Evolutionary conservation across 140 eudicot species (phyloP).

Genomic region (Oenanthe javanica): DNA sequence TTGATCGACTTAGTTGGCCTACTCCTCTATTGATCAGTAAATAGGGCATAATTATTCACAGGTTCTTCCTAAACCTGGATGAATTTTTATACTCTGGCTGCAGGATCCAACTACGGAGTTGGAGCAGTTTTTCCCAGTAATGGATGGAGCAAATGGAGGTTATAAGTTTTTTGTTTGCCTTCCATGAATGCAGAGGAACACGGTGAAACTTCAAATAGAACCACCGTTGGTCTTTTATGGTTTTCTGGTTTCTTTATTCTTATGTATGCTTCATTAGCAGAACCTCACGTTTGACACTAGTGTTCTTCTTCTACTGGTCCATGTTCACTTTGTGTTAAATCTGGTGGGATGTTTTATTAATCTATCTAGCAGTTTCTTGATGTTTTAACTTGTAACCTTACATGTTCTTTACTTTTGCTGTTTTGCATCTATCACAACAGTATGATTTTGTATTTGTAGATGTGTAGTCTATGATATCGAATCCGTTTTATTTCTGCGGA

Average conservation of each 20-base stretch:
- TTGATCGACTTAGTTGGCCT: conserved; percentile 21
- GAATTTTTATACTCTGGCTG: conserved; percentile 28
- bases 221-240: conserved; percentile 12
- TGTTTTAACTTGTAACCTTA: neutral
- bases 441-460: neutral
- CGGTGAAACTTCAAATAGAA: conserved; percentile 23
- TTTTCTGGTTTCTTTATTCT: conserved; percentile 14
- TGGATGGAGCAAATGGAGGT: conserved; percentile 37
- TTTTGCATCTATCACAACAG: conserved; percentile 12
- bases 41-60: conserved; percentile 25
- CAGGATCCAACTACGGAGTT: conserved; percentile 43
- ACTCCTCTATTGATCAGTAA: conserved; percentile 25
- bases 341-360: neutral
- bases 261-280: conserved; percentile 17
- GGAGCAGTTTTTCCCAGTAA: conserved; percentile 29
- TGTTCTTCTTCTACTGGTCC: conserved; percentile 1
- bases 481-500: conserved; percentile 1
- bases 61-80: conserved; percentile 27
- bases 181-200: conserved; percentile 26
- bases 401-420: neutral
- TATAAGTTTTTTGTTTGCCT: conserved; percentile 38
- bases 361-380: conserved; percentile 4
- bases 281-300: conserved; percentile 7
- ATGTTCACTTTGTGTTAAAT: conserved; percentile 5
- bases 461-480: neutral